Percentiles rank a stretch among this genome's conserved stretches.
phyloP scores from a whole-genome alignment of 2,329 filamentous ascomycete genomes.

The Pseudomassariella vexata region DNA sequence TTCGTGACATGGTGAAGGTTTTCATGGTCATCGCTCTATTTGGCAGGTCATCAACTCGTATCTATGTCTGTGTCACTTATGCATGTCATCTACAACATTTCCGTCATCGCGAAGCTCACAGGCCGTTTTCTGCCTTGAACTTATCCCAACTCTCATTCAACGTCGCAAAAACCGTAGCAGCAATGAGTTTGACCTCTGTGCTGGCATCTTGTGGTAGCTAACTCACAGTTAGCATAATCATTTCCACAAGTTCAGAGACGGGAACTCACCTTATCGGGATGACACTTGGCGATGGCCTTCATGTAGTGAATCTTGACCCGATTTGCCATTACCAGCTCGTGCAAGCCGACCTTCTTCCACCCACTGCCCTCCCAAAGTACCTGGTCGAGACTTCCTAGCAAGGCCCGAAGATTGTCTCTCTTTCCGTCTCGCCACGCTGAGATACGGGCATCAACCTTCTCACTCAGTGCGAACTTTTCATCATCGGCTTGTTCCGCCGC shows the following conservation, averaged over 20 bases:
- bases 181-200: slow-evolving; percentile 62
- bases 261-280: slow-evolving; percentile 86
- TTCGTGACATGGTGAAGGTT: too few species aligned
- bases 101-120: slow-evolving; percentile 31
- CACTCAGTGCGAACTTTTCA: slow-evolving; percentile 84
- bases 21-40: too few species aligned
- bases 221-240: slow-evolving; percentile 10
- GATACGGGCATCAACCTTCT: slow-evolving; percentile 77
- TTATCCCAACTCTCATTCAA: slow-evolving; percentile 70
- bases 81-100: too few species aligned
- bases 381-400: slow-evolving; percentile 78
- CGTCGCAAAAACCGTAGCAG: slow-evolving; percentile 59
- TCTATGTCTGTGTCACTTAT: too few species aligned
- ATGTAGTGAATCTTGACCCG: slow-evolving; percentile 98
- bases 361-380: slow-evolving; percentile 89
- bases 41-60: too few species aligned
- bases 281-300: slow-evolving; percentile 98
- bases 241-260: neutral
- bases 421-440: slow-evolving; percentile 84
- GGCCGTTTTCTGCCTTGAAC: slow-evolving; percentile 63
- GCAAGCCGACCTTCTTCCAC: slow-evolving; percentile 95
- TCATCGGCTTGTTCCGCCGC: slow-evolving; percentile 83
- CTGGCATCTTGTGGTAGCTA: slow-evolving; percentile 59
- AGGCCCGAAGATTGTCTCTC: slow-evolving; percentile 81
- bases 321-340: slow-evolving; percentile 84